phyloP scores from a whole-genome alignment of 495 filamentous ascomycete genomes.

The Penicillium flavigenum region DNA sequence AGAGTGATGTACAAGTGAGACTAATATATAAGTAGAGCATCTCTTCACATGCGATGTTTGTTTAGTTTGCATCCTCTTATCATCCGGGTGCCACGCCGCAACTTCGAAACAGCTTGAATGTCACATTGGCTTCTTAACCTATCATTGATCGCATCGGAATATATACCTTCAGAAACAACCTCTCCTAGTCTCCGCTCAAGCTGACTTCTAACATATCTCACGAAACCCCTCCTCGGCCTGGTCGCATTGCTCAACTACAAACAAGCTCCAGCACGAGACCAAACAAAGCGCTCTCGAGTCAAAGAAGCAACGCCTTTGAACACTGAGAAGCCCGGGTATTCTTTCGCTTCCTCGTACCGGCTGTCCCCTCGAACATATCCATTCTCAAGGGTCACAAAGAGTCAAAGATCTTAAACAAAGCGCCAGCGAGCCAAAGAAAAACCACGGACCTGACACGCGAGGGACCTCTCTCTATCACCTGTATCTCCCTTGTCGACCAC shows the following conservation, averaged over 20 bases:
- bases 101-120: not conserved
- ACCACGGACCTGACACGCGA: not conserved
- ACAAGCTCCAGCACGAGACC: not conserved
- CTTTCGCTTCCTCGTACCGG: not conserved
- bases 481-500: not conserved
- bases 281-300: not conserved
- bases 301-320: not conserved
- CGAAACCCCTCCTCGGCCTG: not conserved
- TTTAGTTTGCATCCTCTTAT: slow-evolving; percentile 26
- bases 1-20: not conserved
- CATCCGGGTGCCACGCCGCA: not conserved
- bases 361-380: not conserved
- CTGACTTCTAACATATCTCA: not conserved
- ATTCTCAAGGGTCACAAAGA: not conserved
- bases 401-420: not conserved
- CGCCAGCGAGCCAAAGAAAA: slow-evolving; percentile 3
- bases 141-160: slow-evolving; percentile 4
- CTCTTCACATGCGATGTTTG: slow-evolving; percentile 17
- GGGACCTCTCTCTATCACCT: not conserved
- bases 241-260: slow-evolving; percentile 2
- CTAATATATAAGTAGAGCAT: not conserved
- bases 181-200: not conserved
- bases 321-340: not conserved
- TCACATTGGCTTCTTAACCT: not conserved
- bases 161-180: not conserved